These are phyloP conservation scores for Tricholoma flavovirens DNA, from an alignment of 768 basidiomycete species.

Conservation along the genomic window DNA sequence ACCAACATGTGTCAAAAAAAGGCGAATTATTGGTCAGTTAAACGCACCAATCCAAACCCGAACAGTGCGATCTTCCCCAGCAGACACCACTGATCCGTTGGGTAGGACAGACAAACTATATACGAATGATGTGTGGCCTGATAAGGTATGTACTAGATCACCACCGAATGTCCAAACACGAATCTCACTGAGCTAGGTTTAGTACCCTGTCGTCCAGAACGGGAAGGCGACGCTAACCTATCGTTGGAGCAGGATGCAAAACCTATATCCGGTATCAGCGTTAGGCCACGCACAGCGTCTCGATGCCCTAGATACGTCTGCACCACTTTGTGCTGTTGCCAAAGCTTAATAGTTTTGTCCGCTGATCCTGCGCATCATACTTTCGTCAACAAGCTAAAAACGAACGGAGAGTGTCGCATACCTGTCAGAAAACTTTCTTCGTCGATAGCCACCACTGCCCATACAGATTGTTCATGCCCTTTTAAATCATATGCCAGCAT, in stretches of 20 bases:
- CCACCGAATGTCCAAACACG: slow-evolving; percentile 88
- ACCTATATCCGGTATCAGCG: slow-evolving; percentile 75
- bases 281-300: slow-evolving; percentile 86
- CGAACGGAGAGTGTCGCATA: slow-evolving; percentile 19
- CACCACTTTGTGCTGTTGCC: slow-evolving; percentile 69
- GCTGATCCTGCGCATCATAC: slow-evolving; percentile 64
- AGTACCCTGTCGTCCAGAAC: background rate
- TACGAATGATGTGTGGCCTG: slow-evolving; percentile 95
- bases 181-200: slow-evolving; percentile 58
- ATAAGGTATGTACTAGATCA: slow-evolving; percentile 69
- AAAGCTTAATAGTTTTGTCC: slow-evolving; percentile 90
- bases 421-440: slow-evolving; percentile 80
- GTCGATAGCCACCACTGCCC: slow-evolving; percentile 82
- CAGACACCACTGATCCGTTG: slow-evolving; percentile 78
- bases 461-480: slow-evolving; percentile 88
- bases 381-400: background rate
- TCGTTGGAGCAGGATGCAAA: slow-evolving; percentile 98
- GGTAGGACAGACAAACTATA: slow-evolving; percentile 85
- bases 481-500: slow-evolving; percentile 64
- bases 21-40: background rate
- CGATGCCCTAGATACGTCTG: slow-evolving; percentile 81
- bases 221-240: slow-evolving; percentile 42
- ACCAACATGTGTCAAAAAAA: background rate
- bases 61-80: slow-evolving; percentile 90
- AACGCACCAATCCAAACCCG: slow-evolving; percentile 79